Conservation (phyloP, 169 alveolate genomes). For the Theileria sp. region DNA sequence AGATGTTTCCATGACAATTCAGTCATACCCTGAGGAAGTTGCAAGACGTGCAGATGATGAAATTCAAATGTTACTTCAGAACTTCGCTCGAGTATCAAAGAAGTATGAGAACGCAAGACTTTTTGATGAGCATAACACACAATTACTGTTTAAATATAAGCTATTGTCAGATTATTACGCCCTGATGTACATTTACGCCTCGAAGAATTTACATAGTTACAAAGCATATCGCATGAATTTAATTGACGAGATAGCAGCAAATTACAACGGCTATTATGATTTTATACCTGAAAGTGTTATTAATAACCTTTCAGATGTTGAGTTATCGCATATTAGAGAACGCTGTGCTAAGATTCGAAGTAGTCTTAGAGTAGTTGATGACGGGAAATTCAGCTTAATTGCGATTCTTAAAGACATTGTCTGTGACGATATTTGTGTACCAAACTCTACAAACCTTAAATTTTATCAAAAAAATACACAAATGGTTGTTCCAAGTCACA, state of each 20-base stretch:
- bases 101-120: constrained; percentile 31
- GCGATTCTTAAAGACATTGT: constrained; percentile 63
- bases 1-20: constrained; percentile 47
- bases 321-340: constrained; percentile 53
- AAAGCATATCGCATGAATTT: constrained; percentile 51
- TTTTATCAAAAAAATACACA: constrained; percentile 45
- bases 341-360: constrained; percentile 35
- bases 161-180: constrained; percentile 65
- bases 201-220: constrained; percentile 52
- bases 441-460: constrained; percentile 25
- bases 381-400: constrained; percentile 43
- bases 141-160: constrained; percentile 38
- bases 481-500: constrained; percentile 49
- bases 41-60: constrained; percentile 52
- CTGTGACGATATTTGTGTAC: constrained; percentile 61
- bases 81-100: constrained; percentile 38
- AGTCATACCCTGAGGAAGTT: constrained; percentile 64
- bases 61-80: constrained; percentile 31
- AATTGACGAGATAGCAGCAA: constrained; percentile 60
- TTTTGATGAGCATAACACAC: constrained; percentile 37
- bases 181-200: constrained; percentile 33
- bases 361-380: constrained; percentile 10
- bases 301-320: constrained; percentile 61
- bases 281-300: constrained; percentile 57
- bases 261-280: constrained; percentile 63